These are phyloP conservation scores for Komagataella phaffii DNA, from an alignment of 805 yeast genomes.

Conservation along the genomic window DNA sequence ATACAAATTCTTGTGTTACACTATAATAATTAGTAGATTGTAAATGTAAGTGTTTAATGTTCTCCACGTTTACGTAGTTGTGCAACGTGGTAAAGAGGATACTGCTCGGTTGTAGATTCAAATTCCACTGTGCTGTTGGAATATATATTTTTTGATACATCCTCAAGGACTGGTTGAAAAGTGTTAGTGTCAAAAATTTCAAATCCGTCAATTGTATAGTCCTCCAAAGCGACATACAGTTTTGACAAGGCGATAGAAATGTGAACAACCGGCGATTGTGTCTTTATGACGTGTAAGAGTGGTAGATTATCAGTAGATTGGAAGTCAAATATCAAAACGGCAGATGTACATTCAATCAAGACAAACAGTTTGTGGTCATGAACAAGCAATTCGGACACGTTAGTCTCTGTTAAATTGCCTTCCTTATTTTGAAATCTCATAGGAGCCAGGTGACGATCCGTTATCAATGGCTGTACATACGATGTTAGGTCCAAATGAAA, in stretches of 20 bases:
- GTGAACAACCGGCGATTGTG: conserved; percentile 12
- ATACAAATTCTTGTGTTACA: background rate
- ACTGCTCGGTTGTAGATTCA: conserved; percentile 15
- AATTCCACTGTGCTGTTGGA: conserved; percentile 15
- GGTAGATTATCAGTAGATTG: conserved; percentile 15
- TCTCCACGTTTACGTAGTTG: conserved; percentile 54
- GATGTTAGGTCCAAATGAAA: conserved; percentile 31
- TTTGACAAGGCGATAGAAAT: conserved; percentile 7
- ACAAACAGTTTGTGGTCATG: conserved; percentile 23
- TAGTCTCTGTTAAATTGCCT: conserved; percentile 32
- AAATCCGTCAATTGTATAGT: conserved; percentile 9
- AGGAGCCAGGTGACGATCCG: conserved; percentile 49
- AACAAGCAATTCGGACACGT: conserved; percentile 25
- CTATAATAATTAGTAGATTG: background rate
- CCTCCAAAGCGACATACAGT: conserved; percentile 14
- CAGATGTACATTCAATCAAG: conserved; percentile 32
- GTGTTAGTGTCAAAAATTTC: conserved; percentile 12
- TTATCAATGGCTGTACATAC: conserved; percentile 26
- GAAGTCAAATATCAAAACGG: conserved; percentile 23
- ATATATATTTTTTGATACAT: conserved; percentile 12
- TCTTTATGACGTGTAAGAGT: conserved; percentile 19
- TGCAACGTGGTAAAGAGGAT: conserved; percentile 38
- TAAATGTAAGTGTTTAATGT: conserved; percentile 20
- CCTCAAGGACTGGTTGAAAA: conserved; percentile 12
- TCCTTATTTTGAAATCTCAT: conserved; percentile 44